Conservation (phyloP, 768 basidiomycete genomes). For the Brasilioporus rufonigricans region DNA sequence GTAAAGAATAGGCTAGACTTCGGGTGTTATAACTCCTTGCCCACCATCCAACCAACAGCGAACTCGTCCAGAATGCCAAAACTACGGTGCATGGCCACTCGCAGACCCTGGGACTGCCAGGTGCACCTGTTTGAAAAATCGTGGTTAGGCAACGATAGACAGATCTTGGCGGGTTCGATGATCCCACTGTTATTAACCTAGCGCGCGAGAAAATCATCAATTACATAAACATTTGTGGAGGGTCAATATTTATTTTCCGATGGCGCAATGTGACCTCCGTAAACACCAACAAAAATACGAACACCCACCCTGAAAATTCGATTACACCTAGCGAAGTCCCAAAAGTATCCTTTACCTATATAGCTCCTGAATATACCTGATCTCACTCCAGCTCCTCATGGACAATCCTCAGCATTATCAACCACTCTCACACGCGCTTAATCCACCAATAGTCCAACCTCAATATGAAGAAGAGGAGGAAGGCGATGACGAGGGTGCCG, state of each 20-base stretch:
- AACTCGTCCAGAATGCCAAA: too few species aligned
- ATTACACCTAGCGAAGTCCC: conserved; percentile 31
- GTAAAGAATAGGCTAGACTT: too few species aligned
- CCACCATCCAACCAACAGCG: too few species aligned
- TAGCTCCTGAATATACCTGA: conserved; percentile 25
- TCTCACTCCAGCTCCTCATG: conserved; percentile 28
- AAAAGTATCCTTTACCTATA: conserved; percentile 16
- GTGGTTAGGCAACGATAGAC: too few species aligned
- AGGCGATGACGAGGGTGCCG: conserved; percentile 73
- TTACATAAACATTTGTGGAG: conserved; percentile 24
- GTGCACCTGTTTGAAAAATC: too few species aligned
- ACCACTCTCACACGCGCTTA: conserved; percentile 74
- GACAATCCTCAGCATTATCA: conserved; percentile 81
- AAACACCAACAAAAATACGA: conserved; percentile 28
- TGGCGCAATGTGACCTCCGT: conserved; percentile 23
- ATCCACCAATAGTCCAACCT: conserved; percentile 45
- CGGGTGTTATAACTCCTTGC: neutral
- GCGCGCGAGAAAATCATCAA: neutral
- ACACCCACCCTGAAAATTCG: conserved; percentile 32
- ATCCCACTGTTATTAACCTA: neutral
- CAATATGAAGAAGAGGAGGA: conserved; percentile 56
- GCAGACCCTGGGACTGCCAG: too few species aligned
- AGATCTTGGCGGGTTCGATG: neutral
- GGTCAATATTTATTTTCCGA: conserved; percentile 27
- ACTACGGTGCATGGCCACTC: too few species aligned